Base-by-base conservation (phyloP, 495 filamentous ascomycete genomes). In the Zalerion maritima region DNA sequence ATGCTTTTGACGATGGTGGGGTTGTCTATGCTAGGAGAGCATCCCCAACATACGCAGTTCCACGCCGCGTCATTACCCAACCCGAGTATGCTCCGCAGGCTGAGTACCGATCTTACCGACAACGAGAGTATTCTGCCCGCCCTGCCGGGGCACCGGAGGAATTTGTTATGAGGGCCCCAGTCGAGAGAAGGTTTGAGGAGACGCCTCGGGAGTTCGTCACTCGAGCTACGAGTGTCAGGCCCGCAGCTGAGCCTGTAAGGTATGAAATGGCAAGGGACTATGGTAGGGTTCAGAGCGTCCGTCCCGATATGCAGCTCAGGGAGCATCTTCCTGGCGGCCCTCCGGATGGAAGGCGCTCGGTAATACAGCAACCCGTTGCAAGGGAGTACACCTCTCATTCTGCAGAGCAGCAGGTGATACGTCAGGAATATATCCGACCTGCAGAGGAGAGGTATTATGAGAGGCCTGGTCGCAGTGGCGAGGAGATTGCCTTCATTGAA, bases 181-280 rank as follows among this genome's bases (percentile, higher is more conserved):
- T 18, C 13, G 14, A 20, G 21, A 16, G 22, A 32, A 14, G 49
- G 5, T 21, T 34, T 18, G 55, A 57, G 18, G 58, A 63, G 18
- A 21, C 54, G 4, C 52, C 67, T 8, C 56, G 62, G 11, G 68
- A 74, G 21, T 64, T 68, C 29, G 44, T 69, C n/a, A 41, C 72
- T 14, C 55, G 72, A 32, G 55, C 68, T 17, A 38, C 62, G 6
- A 78, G 72, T 45, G 66, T 73, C 13, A 64, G 70, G 29, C 73
- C 73, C 2, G 27, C 38, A 10, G 57, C 54, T 52, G 13, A 55
- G 52, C 34, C 60, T 63, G 29, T 46, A 56, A 32, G 41, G 33
- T 33, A 29, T 15, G 36, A 38, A 12, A 15, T 45, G 2, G 40
- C 47, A 10, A 29, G 34, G 14, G 33, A 29, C 13, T 62, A 60